Conservation (phyloP, 148 eudicot genomes). For the Pharnaceum exiguum region DNA sequence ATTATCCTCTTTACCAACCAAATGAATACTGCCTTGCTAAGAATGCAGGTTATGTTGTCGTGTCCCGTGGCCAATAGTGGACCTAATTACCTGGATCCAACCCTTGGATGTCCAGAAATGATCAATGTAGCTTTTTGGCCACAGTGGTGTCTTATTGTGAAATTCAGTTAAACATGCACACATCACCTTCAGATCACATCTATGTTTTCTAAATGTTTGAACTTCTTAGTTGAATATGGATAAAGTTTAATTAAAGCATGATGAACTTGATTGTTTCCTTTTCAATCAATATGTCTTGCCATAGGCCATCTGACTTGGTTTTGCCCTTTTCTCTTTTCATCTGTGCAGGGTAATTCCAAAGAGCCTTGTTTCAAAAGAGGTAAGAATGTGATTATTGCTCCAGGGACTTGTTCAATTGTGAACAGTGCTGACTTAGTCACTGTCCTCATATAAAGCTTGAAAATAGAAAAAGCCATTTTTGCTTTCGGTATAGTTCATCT, state of each 20-base stretch:
- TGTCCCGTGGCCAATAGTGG: background rate
- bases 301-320: constrained; percentile 15
- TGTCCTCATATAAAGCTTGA: constrained; percentile 1
- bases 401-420: background rate
- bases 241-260: constrained; percentile 4
- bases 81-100: background rate
- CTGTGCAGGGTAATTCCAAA: constrained; percentile 83
- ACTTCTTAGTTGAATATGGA: constrained; percentile 15
- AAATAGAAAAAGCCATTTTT: background rate
- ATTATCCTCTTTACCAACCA: constrained; percentile 5
- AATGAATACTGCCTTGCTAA: background rate
- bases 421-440: constrained; percentile 21
- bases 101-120: background rate
- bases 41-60: background rate
- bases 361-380: constrained; percentile 89
- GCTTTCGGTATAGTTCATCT: constrained; percentile 13
- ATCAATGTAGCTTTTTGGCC: background rate
- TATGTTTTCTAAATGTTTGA: constrained; percentile 19
- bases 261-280: constrained; percentile 7
- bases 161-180: constrained; percentile 4
- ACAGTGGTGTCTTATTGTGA: background rate
- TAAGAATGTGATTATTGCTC: constrained; percentile 31
- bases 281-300: constrained; percentile 8
- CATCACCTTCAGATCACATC: constrained; percentile 4
- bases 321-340: constrained; percentile 13